These are phyloP conservation scores for Discostella stelligeroides DNA, from an alignment of 108 stramenopile genomes.

Conservation along the genomic window DNA sequence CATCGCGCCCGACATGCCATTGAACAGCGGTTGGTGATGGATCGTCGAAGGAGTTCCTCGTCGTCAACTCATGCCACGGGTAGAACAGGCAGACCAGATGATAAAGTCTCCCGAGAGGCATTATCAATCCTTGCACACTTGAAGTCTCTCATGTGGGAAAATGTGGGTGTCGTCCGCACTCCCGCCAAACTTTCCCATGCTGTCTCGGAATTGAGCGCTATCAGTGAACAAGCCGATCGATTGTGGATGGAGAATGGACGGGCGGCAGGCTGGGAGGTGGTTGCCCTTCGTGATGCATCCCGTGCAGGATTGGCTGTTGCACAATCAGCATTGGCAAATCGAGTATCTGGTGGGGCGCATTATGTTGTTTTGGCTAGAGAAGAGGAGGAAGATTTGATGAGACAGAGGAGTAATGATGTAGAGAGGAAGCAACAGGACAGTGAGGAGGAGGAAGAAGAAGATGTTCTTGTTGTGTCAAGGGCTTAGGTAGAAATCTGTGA, in stretches of 20 bases:
- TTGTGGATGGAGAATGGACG: conserved; percentile 46
- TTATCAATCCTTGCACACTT: conserved; percentile 57
- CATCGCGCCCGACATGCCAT: conserved; percentile 21
- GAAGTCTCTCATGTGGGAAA: conserved; percentile 88
- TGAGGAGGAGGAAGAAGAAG: conserved; percentile 42
- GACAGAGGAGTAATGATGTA: neutral
- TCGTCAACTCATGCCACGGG: neutral
- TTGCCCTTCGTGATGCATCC: conserved; percentile 81
- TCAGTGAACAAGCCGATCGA: conserved; percentile 58
- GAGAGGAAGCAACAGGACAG: conserved; percentile 15
- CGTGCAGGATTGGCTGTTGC: conserved; percentile 78
- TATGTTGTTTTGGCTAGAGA: conserved; percentile 54
- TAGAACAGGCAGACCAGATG: neutral
- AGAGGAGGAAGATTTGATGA: conserved; percentile 33
- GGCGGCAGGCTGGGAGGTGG: conserved; percentile 58
- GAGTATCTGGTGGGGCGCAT: conserved; percentile 75
- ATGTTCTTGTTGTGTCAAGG: conserved; percentile 19
- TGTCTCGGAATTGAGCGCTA: conserved; percentile 59
- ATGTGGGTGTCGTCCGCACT: conserved; percentile 90
- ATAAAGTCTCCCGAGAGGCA: conserved; percentile 40
- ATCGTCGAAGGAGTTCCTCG: conserved; percentile 2
- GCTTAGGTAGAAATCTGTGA: neutral
- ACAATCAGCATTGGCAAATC: conserved; percentile 65
- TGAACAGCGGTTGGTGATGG: conserved; percentile 31
- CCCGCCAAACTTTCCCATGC: conserved; percentile 68